Evolutionary conservation across 2,329 filamentous ascomycete species (phyloP), one percentile per base, ranked within the genome.

Genomic region (Fonsecaea pedrosoi): DNA sequence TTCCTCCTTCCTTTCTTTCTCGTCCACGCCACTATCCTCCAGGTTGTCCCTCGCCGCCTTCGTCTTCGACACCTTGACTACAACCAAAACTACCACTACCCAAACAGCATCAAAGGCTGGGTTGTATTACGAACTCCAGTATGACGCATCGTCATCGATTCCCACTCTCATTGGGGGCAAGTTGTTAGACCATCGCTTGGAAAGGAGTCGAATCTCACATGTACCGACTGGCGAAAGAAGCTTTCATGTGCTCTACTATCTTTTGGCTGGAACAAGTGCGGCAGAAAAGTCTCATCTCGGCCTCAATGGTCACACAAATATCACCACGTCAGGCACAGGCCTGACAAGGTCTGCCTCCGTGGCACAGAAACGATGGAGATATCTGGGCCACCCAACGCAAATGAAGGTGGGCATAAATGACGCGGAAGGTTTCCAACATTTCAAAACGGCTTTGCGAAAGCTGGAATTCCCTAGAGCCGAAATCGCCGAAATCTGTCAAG

Each of bases 331-430:
- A 32, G 77, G 76, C 5, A 57, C 66, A 13, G 77, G 83, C 3
- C 83, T 83, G 5, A 84, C 84, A 69, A 80, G 87, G 64, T 79
- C 85, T 10, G 87, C 86, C 0, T 77, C 84, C 18, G 82, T 80
- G 10, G 80, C 81, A n/a, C 87, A 90, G 74, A 96, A 92, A 81
- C 86, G 95, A 79, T 99, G 95, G 95, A 91, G 93, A 77, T 99
- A 96, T 76, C 86, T 99, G 3, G 95, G 95, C 2, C 95, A 99
- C 74, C 95, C 94, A 0, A 97, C 94, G 0, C 95, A 99, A 79
- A 85, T 99, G 71, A 98, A 97, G 78, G 92, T 98, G 34, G 95
- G 95, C 65, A 94, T 99, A 77, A 97, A 99, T 75, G 95, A 99
- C 75, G 85, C 90, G 1, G 94, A 97, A 75, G 95, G 94, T 4